phyloP scores from a whole-genome alignment of 306 rosid species.

The Castanea crenata region DNA sequence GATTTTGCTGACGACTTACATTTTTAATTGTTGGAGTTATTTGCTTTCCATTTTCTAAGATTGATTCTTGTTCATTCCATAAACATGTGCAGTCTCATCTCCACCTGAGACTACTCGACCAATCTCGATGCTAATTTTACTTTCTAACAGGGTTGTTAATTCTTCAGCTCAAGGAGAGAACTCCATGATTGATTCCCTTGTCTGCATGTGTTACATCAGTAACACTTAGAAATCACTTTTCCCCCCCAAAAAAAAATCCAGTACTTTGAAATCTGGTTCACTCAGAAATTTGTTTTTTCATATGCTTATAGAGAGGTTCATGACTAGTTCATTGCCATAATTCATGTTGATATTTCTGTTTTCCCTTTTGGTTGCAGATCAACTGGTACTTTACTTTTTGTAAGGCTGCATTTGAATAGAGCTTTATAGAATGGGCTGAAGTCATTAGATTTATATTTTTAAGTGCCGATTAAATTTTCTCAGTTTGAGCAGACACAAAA shows the following conservation, averaged over 20 bases:
- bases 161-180: too few relatives aligned
- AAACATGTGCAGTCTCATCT: too few relatives aligned
- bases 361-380: background rate
- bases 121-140: too few relatives aligned
- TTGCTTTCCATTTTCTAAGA: too few relatives aligned
- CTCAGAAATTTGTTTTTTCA: background rate
- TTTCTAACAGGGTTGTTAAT: too few relatives aligned
- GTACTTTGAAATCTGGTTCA: background rate
- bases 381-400: background rate
- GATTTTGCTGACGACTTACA: background rate
- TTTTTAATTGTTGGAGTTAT: background rate
- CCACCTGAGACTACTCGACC: too few relatives aligned
- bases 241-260: background rate
- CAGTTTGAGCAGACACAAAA: background rate
- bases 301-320: background rate
- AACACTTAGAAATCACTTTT: background rate
- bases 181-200: background rate
- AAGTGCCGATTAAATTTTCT: background rate
- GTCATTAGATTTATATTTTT: background rate
- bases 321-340: background rate
- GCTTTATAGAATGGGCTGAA: background rate
- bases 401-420: background rate
- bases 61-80: too few relatives aligned
- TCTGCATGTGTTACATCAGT: background rate
- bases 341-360: background rate